Evolutionary conservation across 441 rosid genomes (phyloP), one percentile per base, ranked within the genome.

Genomic region (Erodium texanum): DNA sequence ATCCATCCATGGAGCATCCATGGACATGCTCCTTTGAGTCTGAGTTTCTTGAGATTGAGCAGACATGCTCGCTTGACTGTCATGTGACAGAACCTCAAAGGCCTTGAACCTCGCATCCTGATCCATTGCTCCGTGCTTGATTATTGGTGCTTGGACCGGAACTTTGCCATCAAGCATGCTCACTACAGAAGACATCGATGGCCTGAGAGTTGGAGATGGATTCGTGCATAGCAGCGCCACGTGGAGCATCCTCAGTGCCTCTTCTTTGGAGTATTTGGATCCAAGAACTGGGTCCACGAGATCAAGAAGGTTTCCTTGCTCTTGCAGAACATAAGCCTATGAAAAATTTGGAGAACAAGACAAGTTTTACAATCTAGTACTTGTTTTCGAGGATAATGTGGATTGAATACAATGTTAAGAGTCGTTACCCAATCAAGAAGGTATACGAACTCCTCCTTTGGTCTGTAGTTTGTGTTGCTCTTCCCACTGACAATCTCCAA

Each of bases 361-460:
- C 84, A 2, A 38, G 36, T 4, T 32, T 32, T 32, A 32, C 36
- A 3, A 32, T 3, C 36, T 1, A 32, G 36, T 32, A 32, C 36
- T 32, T 27, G 32, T 27, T 27, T 27, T 27, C 4, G 36, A 32
- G 36, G 36, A 32, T n/a, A n/a, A 32, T 32, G 36, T 4, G 36
- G 6, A 32, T 32, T 32, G 5, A 32, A 7, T 5, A 32, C 36
- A 32, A 3, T 4, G 36, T 32, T 32, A 45, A 18, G 36, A 32
- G 5, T 84, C 23, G 16, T n/a, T 52, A 89, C 97, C 97, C 93
- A 87, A 78, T 91, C 97, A 71, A 91, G 82, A 70, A 86, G 96
- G 78, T 85, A 85, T 43, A 91, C 85, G 52, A 80, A 82, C 8
- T 89, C 89, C 66, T 83, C 88, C 74, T 76, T 91, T 43, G 93